Percentiles rank a stretch among this genome's conserved stretches.
Conservation (phyloP, 2,329 filamentous ascomycete species). For the Penicillium fuscoglaucum region DNA sequence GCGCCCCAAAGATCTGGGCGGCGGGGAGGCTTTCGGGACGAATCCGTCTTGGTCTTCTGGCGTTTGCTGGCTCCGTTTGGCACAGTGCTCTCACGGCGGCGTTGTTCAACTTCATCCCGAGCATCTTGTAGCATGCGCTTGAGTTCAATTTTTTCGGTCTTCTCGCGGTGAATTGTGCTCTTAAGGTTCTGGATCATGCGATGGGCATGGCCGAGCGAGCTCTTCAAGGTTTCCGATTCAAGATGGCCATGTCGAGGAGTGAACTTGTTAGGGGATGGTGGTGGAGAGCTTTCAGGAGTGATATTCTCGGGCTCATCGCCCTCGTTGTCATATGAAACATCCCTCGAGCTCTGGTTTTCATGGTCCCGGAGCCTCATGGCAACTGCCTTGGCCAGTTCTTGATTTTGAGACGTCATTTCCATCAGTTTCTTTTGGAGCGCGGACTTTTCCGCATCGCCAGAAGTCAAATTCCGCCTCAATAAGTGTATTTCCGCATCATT, state of each 20-base stretch:
- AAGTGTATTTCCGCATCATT: conserved; percentile 86
- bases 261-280: conserved; percentile 83
- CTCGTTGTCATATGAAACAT: conserved; percentile 62
- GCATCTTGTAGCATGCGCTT: conserved; percentile 94
- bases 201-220: conserved; percentile 89
- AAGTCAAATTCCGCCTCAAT: conserved; percentile 74
- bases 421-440: conserved; percentile 81
- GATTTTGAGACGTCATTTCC: conserved; percentile 83
- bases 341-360: conserved; percentile 63
- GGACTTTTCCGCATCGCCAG: conserved; percentile 76
- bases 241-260: conserved; percentile 87
- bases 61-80: conserved; percentile 51
- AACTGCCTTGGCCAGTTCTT: conserved; percentile 83
- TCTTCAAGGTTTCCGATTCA: conserved; percentile 94
- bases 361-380: conserved; percentile 69
- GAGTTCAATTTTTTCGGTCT: conserved; percentile 96
- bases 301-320: conserved; percentile 66
- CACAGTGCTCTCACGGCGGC: conserved; percentile 55
- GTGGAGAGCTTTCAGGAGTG: conserved; percentile 87
- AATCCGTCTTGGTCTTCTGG: conserved; percentile 62
- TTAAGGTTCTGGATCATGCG: conserved; percentile 95
- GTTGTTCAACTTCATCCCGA: conserved; percentile 80
- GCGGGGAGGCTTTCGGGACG: conserved; percentile 75
- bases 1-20: conserved; percentile 74
- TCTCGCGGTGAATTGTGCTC: conserved; percentile 92